phyloP scores from a whole-genome alignment of 257 asterid species.

The Solanum chilense region DNA sequence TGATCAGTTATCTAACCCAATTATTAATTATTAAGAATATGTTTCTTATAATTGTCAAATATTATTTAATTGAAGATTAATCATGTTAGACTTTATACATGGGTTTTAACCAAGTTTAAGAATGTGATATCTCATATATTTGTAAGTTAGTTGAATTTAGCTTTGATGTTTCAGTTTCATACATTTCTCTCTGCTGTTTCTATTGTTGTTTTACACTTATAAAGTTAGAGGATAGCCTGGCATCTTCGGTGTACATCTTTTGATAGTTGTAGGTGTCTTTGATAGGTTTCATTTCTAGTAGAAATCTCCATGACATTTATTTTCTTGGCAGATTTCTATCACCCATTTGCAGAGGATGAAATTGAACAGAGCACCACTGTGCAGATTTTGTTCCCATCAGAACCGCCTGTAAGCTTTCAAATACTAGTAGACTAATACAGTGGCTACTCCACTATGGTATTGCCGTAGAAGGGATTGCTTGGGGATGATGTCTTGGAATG shows the following conservation, averaged over 20 bases:
- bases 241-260: background rate
- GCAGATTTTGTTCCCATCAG: conserved; percentile 49
- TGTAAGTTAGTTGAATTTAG: background rate
- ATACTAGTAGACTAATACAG: background rate
- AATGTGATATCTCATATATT: background rate
- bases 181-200: background rate
- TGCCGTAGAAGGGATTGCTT: background rate
- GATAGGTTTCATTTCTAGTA: background rate
- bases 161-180: background rate
- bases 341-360: conserved; percentile 76
- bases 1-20: background rate
- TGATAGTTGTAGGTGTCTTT: background rate
- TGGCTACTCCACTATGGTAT: background rate
- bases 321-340: conserved; percentile 59
- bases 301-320: background rate
- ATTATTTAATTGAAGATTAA: background rate
- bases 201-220: background rate
- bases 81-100: background rate
- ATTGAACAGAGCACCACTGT: conserved; percentile 64
- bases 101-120: background rate
- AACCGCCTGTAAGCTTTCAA: conserved; percentile 58
- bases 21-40: background rate
- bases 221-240: background rate
- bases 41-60: background rate
- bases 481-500: background rate